Base-by-base conservation (phyloP, 306 rosid species). In the Comarum palustre region DNA sequence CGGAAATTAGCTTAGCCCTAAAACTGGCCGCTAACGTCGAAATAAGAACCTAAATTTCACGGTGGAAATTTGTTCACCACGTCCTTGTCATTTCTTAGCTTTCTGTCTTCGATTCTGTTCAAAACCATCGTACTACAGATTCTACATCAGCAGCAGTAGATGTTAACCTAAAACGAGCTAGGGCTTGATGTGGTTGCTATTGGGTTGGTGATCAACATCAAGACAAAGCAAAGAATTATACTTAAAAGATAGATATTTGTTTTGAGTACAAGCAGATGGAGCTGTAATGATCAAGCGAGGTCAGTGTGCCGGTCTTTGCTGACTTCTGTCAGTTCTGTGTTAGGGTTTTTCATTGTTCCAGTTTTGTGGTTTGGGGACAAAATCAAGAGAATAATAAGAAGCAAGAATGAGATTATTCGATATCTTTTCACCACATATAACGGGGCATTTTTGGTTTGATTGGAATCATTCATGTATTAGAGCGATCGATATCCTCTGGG, bases 11-110 rank as follows among this genome's bases (percentile, higher is more conserved):
- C 43, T 29, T 39, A 42, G 38, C 25, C 19, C 66, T 75, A 15
- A 54, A 39, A 71, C 32, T 62, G 46, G n/a, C 73, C 51, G 76
- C 41, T 54, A 55, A 64, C 6, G 77, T 78, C 77, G 55, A 22
- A 4, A 6, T 71, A 77, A 31, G 20, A n/a, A 25, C 57, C 78
- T 75, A 3, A 6, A 8, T 8, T 16, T 39, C 1, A 19, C 41
- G 52, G 65, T 71, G 52, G 16, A 24, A 20, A 71, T 71, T 39
- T n/a, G 75, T 41, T 54, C 43, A n/a, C 17, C 6, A 24, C 34
- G 38, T 45, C 25, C 47, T 20, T 60, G 27, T 58, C 43, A 3
- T 14, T 8, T 15, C n/a, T 19, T 0, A 14, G 4, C 51, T 27
- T 57, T 22, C 32, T 57, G 19, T 57, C 24, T 52, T 27, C 41